These are phyloP conservation scores for Fragilariopsis cylindrus DNA, from an alignment of 108 stramenopile species.

Conservation along the genomic window DNA sequence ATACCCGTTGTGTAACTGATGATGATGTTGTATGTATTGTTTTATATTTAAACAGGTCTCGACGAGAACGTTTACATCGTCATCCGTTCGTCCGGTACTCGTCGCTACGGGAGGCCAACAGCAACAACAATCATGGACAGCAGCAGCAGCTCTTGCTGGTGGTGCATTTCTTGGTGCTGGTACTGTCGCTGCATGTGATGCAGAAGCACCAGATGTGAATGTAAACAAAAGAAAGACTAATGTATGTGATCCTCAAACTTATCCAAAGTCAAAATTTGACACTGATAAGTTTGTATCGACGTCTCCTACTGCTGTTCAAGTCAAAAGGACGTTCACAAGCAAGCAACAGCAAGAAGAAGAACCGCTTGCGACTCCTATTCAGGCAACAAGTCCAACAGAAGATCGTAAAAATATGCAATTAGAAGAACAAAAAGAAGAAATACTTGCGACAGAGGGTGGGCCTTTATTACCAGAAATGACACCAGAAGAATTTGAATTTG, in stretches of 20 bases:
- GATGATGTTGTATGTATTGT: no score
- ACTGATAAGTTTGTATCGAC: background rate
- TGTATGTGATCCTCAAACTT: conserved; percentile 18
- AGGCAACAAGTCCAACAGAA: conserved; percentile 33
- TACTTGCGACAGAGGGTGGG: background rate
- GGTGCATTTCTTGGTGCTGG: conserved; percentile 25
- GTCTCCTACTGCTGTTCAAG: background rate
- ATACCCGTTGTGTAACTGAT: no score
- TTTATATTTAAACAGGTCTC: no score
- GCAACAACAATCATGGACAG: conserved; percentile 16
- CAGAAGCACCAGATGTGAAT: background rate
- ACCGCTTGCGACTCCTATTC: background rate
- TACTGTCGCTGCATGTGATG: conserved; percentile 27
- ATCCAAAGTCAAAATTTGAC: background rate
- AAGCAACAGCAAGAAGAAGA: background rate
- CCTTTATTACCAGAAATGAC: conserved; percentile 44
- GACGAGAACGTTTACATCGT: no score
- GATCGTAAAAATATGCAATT: conserved; percentile 1
- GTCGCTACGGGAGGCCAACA: no score
- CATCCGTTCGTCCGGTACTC: no score
- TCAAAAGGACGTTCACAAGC: background rate
- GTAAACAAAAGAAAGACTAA: background rate
- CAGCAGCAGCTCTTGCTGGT: conserved; percentile 20
- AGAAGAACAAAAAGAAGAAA: conserved; percentile 1
- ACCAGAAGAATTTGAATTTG: conserved; percentile 70